A percentile compares a stretch with the other conserved stretches of the same genome.
Evolutionary conservation across 148 eudicot species (phyloP).

Genomic region (Suaeda aralocaspica): DNA sequence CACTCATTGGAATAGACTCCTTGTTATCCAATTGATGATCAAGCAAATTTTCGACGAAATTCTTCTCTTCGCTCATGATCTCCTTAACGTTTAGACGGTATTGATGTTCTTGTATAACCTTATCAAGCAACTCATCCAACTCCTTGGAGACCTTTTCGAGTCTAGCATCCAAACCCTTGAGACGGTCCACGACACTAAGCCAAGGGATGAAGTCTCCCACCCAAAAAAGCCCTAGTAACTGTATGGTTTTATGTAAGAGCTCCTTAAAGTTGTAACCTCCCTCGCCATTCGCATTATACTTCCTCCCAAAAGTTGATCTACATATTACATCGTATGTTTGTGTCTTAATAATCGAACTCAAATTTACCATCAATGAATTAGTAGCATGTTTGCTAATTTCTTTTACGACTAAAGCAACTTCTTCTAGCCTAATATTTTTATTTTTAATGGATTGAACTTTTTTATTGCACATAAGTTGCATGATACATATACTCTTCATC

Average conservation of each 20-base stretch:
- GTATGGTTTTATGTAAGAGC: no score
- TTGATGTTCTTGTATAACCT: slow-evolving; percentile 28
- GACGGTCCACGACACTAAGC: no score
- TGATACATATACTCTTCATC: slow-evolving; percentile 23
- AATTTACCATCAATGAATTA: slow-evolving; percentile 26
- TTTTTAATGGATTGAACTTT: slow-evolving; percentile 37
- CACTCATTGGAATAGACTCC: slow-evolving; percentile 16
- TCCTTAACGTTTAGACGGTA: background rate
- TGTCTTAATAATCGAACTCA: slow-evolving; percentile 31
- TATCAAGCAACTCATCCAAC: slow-evolving; percentile 25
- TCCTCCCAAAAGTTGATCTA: slow-evolving; percentile 35
- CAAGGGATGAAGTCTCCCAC: slow-evolving; percentile 31
- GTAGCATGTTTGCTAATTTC: slow-evolving; percentile 16
- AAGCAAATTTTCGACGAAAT: slow-evolving; percentile 37
- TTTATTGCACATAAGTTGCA: slow-evolving; percentile 37
- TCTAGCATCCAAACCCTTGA: slow-evolving; percentile 35
- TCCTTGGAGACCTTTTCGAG: no score
- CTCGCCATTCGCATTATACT: slow-evolving; percentile 14
- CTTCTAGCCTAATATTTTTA: slow-evolving; percentile 58
- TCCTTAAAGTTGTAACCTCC: slow-evolving; percentile 2
- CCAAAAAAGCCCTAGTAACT: slow-evolving; percentile 11
- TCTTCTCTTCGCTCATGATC: slow-evolving; percentile 1
- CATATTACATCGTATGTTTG: slow-evolving; percentile 33
- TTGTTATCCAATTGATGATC: no score
- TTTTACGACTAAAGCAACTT: slow-evolving; percentile 29